These are phyloP conservation scores for Phoma sp. DNA, from an alignment of 2,329 filamentous ascomycete species.

Conservation along the genomic window DNA sequence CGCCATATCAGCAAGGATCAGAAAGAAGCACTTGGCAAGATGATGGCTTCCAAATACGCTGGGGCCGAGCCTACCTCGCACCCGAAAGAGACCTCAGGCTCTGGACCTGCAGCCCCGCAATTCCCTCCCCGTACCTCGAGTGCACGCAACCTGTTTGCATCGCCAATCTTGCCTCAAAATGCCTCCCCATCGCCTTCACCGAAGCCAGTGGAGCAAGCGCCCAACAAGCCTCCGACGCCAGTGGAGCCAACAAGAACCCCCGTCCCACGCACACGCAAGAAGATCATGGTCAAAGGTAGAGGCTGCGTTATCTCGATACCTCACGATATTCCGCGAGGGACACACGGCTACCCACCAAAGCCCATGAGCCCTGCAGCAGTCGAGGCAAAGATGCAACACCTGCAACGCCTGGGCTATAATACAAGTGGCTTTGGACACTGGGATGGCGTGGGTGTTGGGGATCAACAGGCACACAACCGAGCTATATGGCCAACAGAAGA, in stretches of 20 bases:
- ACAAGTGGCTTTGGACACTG: slow-evolving; percentile 72
- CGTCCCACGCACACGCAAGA: slow-evolving; percentile 51
- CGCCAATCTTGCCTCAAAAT: slow-evolving; percentile 30
- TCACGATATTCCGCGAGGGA: slow-evolving; percentile 49
- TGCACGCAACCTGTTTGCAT: slow-evolving; percentile 24
- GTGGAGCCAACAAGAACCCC: slow-evolving; percentile 26
- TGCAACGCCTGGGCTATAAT: slow-evolving; percentile 73
- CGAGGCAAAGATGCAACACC: slow-evolving; percentile 67
- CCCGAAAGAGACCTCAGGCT: slow-evolving; percentile 37
- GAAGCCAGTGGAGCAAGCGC: slow-evolving; percentile 27
- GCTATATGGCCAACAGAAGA: slow-evolving; percentile 69
- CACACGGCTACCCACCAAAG: slow-evolving; percentile 49
- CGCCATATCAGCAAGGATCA: slow-evolving; percentile 49
- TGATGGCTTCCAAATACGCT: slow-evolving; percentile 51
- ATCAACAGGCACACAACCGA: slow-evolving; percentile 63
- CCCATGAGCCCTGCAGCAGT: slow-evolving; percentile 61
- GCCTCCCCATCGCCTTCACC: slow-evolving; percentile 24
- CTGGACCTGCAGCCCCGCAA: slow-evolving; percentile 16
- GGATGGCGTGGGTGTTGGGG: slow-evolving; percentile 44
- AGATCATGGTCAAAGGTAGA: slow-evolving; percentile 54
- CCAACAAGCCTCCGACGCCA: slow-evolving; percentile 25
- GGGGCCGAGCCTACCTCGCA: slow-evolving; percentile 43
- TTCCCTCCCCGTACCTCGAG: slow-evolving; percentile 22
- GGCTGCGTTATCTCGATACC: slow-evolving; percentile 55
- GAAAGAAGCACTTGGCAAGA: slow-evolving; percentile 49